Conservation (phyloP, 768 basidiomycete genomes). For the Termitomyces heimii region DNA sequence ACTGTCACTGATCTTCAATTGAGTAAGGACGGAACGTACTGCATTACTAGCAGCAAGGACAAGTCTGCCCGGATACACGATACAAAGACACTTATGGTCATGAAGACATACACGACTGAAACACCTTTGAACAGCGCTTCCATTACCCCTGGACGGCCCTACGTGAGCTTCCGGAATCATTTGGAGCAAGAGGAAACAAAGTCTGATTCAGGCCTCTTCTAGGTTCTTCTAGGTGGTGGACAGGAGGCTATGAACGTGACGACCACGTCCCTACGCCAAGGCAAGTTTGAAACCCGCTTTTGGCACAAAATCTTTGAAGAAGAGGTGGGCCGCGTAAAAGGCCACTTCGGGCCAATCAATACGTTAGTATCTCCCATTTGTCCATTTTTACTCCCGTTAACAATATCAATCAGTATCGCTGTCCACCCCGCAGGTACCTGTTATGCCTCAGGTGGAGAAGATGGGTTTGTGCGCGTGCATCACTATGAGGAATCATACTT, state of each 20-base stretch:
- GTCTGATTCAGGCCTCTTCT: neutral
- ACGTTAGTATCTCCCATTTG: constrained; percentile 54
- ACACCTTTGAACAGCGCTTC: constrained; percentile 95
- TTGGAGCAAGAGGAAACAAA: neutral
- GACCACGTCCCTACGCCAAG: constrained; percentile 88
- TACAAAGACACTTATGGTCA: constrained; percentile 78
- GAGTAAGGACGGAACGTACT: constrained; percentile 86
- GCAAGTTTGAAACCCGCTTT: constrained; percentile 97
- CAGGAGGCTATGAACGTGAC: constrained; percentile 98
- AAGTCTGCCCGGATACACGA: constrained; percentile 94
- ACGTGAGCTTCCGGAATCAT: constrained; percentile 39
- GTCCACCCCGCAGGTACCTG: constrained; percentile 83
- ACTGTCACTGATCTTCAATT: constrained; percentile 90
- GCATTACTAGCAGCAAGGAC: constrained; percentile 95
- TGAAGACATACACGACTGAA: constrained; percentile 92
- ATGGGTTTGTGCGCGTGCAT: constrained; percentile 89
- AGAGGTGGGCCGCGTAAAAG: constrained; percentile 95
- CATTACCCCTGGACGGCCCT: constrained; percentile 78
- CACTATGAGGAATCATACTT: constrained; percentile 96
- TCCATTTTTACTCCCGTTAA: neutral
- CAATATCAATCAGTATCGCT: constrained; percentile 58
- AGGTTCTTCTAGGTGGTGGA: constrained; percentile 92
- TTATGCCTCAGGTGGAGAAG: constrained; percentile 95
- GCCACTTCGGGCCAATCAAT: constrained; percentile 95
- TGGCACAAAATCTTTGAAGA: constrained; percentile 98